These are phyloP conservation scores for Phytophthora melonis DNA, from an alignment of 352 stramenopile species.

Conservation along the genomic window DNA sequence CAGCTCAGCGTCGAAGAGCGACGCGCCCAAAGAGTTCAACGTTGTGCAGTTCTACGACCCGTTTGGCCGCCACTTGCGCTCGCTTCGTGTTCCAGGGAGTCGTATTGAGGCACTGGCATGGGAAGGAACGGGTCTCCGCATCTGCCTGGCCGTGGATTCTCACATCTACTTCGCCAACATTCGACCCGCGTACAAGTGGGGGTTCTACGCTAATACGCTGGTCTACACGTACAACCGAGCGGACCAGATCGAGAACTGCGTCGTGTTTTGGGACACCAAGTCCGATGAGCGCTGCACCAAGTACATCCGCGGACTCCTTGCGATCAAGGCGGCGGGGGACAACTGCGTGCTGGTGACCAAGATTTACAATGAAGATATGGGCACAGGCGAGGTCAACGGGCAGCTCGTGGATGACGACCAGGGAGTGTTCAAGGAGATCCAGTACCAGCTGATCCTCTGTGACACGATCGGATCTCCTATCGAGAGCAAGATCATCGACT, in stretches of 20 bases:
- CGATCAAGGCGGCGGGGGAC: conserved; percentile 85
- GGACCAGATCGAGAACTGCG: conserved; percentile 88
- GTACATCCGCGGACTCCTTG: conserved; percentile 82
- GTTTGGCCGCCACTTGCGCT: conserved; percentile 87
- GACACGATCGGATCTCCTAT: conserved; percentile 87
- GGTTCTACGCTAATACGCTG: conserved; percentile 90
- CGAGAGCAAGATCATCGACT: conserved; percentile 86
- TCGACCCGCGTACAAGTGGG: conserved; percentile 93
- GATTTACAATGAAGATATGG: conserved; percentile 80
- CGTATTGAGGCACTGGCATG: conserved; percentile 91
- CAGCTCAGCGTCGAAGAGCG: conserved; percentile 31
- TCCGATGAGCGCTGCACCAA: conserved; percentile 89
- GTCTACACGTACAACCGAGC: conserved; percentile 92
- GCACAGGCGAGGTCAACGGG: conserved; percentile 33
- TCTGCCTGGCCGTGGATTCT: conserved; percentile 94
- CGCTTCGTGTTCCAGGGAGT: conserved; percentile 89
- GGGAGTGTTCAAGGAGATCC: conserved; percentile 62
- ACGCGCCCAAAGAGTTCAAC: conserved; percentile 73
- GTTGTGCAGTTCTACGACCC: conserved; percentile 94
- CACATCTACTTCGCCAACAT: conserved; percentile 98
- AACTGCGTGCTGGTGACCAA: conserved; percentile 90
- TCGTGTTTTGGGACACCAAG: conserved; percentile 94
- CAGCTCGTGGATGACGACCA: conserved; percentile 31
- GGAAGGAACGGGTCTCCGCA: conserved; percentile 92
- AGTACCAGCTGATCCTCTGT: conserved; percentile 90